A percentile compares a stretch with the other conserved stretches of the same genome.
These are phyloP conservation scores for Pythium graminicola DNA, from an alignment of 352 stramenopile genomes.

Conservation along the genomic window DNA sequence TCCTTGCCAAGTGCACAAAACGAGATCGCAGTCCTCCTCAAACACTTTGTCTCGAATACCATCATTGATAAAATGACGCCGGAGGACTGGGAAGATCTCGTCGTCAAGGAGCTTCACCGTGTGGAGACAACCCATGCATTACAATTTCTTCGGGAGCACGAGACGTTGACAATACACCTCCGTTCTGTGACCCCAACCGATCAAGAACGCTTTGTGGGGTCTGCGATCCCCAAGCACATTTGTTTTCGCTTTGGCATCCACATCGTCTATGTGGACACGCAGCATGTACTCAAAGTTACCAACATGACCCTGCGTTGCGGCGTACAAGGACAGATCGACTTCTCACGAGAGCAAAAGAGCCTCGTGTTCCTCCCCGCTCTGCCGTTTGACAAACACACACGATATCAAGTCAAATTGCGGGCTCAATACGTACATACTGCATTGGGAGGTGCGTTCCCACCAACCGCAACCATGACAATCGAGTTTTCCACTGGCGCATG, in stretches of 20 bases:
- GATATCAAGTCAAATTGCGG: slow-evolving; percentile 29
- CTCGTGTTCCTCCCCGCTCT: slow-evolving; percentile 31
- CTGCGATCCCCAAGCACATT: slow-evolving; percentile 2
- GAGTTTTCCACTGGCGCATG: slow-evolving; percentile 20
- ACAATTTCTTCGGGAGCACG: slow-evolving; percentile 12
- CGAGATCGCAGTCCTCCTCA: slow-evolving; percentile 12
- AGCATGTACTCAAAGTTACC: slow-evolving; percentile 30
- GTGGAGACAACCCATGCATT: slow-evolving; percentile 6
- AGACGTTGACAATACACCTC: slow-evolving; percentile 22
- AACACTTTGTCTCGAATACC: neutral
- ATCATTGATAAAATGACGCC: neutral
- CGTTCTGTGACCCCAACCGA: slow-evolving; percentile 10
- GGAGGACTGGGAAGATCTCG: slow-evolving; percentile 16
- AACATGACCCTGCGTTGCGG: slow-evolving; percentile 18
- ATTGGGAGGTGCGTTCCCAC: slow-evolving; percentile 9
- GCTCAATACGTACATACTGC: slow-evolving; percentile 26
- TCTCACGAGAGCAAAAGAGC: slow-evolving; percentile 4
- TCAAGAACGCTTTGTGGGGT: slow-evolving; percentile 11
- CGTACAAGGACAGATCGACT: slow-evolving; percentile 24
- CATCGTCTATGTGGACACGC: slow-evolving; percentile 24
- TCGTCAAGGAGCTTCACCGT: slow-evolving; percentile 11
- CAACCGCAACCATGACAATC: slow-evolving; percentile 9
- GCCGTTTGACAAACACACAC: slow-evolving; percentile 29
- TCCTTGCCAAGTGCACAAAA: neutral
- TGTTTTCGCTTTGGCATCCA: slow-evolving; percentile 20